Evolutionary conservation across 768 basidiomycete species (phyloP).

Genomic region (Cyathus striatus): DNA sequence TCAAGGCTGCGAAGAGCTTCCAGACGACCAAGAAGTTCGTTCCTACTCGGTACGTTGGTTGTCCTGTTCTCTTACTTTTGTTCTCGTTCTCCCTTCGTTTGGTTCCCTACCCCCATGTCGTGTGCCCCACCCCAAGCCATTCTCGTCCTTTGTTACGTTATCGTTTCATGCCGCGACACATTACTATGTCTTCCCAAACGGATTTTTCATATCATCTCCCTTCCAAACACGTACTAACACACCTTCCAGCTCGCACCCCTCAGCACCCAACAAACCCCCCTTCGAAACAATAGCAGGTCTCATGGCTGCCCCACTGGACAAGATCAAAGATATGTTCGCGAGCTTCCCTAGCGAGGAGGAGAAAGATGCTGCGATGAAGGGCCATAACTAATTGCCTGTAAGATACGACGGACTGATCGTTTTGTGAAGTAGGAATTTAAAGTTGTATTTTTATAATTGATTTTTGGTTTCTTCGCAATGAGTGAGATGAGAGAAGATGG

Average conservation of each 20-base stretch:
- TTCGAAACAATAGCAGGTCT: constrained; percentile 56
- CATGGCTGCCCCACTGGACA: constrained; percentile 52
- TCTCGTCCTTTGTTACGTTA: background rate
- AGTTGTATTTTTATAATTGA: background rate
- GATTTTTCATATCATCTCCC: background rate
- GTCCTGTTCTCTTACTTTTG: background rate
- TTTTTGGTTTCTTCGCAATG: too few relatives aligned
- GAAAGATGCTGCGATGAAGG: constrained; percentile 21
- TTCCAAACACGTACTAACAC: constrained; percentile 2
- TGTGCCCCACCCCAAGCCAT: background rate
- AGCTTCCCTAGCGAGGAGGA: constrained; percentile 52
- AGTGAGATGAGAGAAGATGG: too few relatives aligned
- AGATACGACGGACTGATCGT: background rate
- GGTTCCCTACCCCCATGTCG: background rate
- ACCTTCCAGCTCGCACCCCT: constrained; percentile 39
- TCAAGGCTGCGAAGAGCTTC: constrained; percentile 40
- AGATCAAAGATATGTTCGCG: constrained; percentile 50
- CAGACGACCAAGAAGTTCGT: constrained; percentile 55
- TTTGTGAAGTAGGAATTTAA: background rate
- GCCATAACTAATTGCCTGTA: background rate
- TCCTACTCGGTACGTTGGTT: constrained; percentile 44
- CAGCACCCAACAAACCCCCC: constrained; percentile 51
- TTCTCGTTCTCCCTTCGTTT: background rate
- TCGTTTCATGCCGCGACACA: background rate
- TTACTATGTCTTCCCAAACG: too few relatives aligned